Conservation (phyloP, 2,329 filamentous ascomycete genomes). For the Penicillium sp. region DNA sequence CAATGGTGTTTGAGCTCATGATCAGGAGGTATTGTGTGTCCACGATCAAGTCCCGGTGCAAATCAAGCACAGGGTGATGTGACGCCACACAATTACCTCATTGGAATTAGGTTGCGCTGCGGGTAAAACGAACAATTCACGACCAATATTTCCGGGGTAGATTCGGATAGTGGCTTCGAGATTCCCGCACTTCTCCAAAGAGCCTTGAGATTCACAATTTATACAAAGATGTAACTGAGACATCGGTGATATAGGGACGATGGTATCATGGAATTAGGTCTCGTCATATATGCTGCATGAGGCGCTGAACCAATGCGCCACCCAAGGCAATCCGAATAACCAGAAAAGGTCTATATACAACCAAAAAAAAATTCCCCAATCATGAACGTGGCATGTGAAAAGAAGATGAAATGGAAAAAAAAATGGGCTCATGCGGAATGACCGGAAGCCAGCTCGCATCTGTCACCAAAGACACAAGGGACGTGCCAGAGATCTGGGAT, state of each 20-base stretch:
- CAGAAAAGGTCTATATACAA: slow-evolving; percentile 39
- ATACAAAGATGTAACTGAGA: too few relatives aligned
- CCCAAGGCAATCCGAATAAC: slow-evolving; percentile 22
- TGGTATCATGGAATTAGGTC: slow-evolving; percentile 30
- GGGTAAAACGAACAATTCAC: too few relatives aligned
- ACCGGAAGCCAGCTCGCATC: not conserved
- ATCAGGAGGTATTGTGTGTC: too few relatives aligned
- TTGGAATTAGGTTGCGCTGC: too few relatives aligned
- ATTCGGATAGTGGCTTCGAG: too few relatives aligned
- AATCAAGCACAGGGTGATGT: too few relatives aligned
- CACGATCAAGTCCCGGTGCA: too few relatives aligned
- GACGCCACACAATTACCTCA: too few relatives aligned
- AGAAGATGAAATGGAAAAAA: slow-evolving; percentile 4
- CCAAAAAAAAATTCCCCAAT: slow-evolving; percentile 20
- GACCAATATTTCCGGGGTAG: too few relatives aligned
- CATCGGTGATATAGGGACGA: slow-evolving; percentile 3
- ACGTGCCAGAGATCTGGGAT: not conserved
- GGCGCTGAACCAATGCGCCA: slow-evolving; percentile 26
- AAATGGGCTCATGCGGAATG: slow-evolving; percentile 17
- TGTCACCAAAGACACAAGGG: slow-evolving; percentile 17
- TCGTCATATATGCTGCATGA: slow-evolving; percentile 32
- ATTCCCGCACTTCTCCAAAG: too few relatives aligned
- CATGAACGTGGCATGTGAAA: slow-evolving; percentile 21
- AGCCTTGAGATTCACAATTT: too few relatives aligned
- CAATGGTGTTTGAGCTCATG: too few relatives aligned